Conservation (phyloP, 352 stramenopile genomes). For the Phytophthora uliginosa region DNA sequence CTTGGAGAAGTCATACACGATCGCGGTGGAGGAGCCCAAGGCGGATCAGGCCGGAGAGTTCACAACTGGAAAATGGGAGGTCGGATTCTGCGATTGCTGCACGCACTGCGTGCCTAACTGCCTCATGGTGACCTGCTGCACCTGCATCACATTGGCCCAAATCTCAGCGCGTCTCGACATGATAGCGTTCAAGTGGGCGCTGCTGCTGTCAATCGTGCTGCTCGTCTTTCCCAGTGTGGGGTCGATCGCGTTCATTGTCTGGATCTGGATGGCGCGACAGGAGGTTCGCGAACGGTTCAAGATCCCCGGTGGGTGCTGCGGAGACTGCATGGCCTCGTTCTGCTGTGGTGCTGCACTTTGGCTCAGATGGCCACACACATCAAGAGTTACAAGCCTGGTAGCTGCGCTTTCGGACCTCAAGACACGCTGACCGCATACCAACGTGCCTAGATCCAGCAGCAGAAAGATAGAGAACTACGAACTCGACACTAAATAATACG, state of each 20-base stretch:
- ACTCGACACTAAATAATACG: neutral
- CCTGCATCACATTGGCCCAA: conserved; percentile 48
- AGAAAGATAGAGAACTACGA: conserved; percentile 1
- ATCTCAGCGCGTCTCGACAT: conserved; percentile 44
- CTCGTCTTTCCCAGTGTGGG: conserved; percentile 11
- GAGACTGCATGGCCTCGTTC: conserved; percentile 36
- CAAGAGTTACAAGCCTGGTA: conserved; percentile 54
- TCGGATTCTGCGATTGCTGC: conserved; percentile 37
- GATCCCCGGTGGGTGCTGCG: conserved; percentile 41
- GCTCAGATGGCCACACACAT: conserved; percentile 57
- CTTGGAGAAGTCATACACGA: conserved; percentile 1
- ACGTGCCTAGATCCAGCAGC: neutral
- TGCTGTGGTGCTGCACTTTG: conserved; percentile 49
- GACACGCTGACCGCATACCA: conserved; percentile 38
- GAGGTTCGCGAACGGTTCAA: conserved; percentile 42
- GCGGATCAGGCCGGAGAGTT: neutral
- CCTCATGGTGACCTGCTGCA: conserved; percentile 37
- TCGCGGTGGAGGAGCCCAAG: conserved; percentile 14
- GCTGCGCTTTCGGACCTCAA: conserved; percentile 43
- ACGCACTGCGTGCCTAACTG: conserved; percentile 41
- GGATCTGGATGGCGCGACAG: conserved; percentile 35
- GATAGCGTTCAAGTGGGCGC: conserved; percentile 22
- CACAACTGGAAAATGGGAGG: conserved; percentile 20
- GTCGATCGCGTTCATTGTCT: conserved; percentile 2
- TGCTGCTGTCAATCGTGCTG: conserved; percentile 24